Conservation (phyloP, 495 filamentous ascomycete species). For the Talaromyces thailandensis region DNA sequence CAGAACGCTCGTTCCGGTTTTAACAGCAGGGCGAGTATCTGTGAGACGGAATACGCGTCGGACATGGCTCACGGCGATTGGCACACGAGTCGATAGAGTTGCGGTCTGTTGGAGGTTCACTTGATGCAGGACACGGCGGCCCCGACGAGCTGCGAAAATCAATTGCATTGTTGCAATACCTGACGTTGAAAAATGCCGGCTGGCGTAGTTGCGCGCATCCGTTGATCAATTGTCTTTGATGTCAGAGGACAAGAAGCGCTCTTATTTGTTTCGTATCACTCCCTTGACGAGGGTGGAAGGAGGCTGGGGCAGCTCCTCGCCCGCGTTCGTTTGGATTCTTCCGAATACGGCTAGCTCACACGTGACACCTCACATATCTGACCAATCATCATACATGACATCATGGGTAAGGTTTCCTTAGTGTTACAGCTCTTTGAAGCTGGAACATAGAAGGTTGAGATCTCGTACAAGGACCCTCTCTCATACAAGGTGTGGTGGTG, state of each 20-base stretch:
- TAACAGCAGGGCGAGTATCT: neutral
- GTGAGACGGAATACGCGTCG: neutral
- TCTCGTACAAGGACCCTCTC: too few relatives aligned
- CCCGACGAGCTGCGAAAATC: slow-evolving; percentile 2
- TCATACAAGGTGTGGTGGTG: too few relatives aligned
- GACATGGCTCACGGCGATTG: slow-evolving; percentile 1
- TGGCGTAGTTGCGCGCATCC: neutral
- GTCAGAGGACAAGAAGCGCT: neutral
- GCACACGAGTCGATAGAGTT: slow-evolving; percentile 3
- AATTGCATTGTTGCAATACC: slow-evolving; percentile 4
- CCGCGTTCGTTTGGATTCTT: slow-evolving; percentile 4
- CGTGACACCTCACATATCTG: neutral
- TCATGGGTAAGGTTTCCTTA: neutral
- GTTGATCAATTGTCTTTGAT: neutral
- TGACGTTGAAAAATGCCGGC: neutral
- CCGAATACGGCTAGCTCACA: slow-evolving; percentile 2
- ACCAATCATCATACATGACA: neutral
- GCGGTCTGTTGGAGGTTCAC: neutral
- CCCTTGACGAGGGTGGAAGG: neutral
- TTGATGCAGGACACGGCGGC: slow-evolving; percentile 4
- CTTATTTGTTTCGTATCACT: neutral
- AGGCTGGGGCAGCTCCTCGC: slow-evolving; percentile 3
- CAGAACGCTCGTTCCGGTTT: neutral
- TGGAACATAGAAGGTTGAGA: neutral
- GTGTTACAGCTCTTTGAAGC: neutral